Conservation (phyloP, 2,329 filamentous ascomycete species). For the Blumeria graminis region DNA sequence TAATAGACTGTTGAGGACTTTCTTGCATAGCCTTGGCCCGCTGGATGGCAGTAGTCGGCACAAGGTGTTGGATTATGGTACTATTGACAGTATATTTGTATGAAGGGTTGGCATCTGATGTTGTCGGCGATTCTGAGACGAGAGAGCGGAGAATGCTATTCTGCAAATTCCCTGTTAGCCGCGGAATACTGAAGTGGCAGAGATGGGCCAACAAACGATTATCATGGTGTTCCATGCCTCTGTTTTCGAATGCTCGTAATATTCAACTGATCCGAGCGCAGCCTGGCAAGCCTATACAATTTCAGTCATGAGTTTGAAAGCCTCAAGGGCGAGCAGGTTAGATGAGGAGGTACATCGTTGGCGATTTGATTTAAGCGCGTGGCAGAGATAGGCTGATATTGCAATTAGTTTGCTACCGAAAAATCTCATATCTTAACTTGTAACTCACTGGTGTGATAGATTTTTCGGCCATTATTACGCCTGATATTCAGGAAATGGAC, state of each 20-base stretch:
- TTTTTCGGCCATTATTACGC: conserved; percentile 9
- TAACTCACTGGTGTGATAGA: conserved; percentile 11
- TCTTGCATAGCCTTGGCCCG: conserved; percentile 26
- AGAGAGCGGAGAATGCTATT: conserved; percentile 54
- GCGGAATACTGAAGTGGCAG: too few relatives aligned
- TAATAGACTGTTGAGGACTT: conserved; percentile 15
- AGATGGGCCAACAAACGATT: conserved; percentile 39
- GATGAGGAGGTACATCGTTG: conserved; percentile 36
- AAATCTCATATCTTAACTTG: neutral
- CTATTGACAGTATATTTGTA: conserved; percentile 96
- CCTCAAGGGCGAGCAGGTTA: neutral
- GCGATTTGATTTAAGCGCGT: conserved; percentile 67
- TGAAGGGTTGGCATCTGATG: conserved; percentile 30
- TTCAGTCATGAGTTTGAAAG: conserved; percentile 1
- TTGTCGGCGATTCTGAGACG: conserved; percentile 44
- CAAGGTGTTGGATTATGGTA: conserved; percentile 89
- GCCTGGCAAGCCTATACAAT: conserved; percentile 49
- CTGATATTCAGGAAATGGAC: too few relatives aligned
- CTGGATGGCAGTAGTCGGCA: conserved; percentile 39
- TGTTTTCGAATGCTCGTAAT: conserved; percentile 72
- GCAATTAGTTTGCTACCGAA: conserved; percentile 4
- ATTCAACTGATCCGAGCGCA: conserved; percentile 47
- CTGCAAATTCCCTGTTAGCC: conserved; percentile 19
- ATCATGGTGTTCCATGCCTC: conserved; percentile 78
- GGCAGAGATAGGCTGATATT: conserved; percentile 42